phyloP scores from a whole-genome alignment of 2,329 filamentous ascomycete genomes.

The Xylariaceae sp. region DNA sequence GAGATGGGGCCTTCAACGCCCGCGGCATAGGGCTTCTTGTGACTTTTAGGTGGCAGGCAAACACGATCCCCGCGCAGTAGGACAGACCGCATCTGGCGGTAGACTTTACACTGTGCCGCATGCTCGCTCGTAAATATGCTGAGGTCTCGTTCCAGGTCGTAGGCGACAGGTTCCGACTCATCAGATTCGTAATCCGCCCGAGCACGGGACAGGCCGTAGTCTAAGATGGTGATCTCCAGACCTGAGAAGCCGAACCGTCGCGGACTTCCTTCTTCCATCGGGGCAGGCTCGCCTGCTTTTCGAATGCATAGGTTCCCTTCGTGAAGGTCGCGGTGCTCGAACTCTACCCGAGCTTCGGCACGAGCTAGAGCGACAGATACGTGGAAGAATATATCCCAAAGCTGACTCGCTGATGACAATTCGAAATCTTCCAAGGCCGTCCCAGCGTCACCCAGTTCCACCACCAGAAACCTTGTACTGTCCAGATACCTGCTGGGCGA shows the following conservation, averaged over 20 bases:
- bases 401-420: slow-evolving; percentile 42
- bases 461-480: slow-evolving; percentile 54
- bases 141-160: slow-evolving; percentile 58
- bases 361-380: slow-evolving; percentile 56
- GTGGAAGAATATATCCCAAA: slow-evolving; percentile 62
- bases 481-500: slow-evolving; percentile 57
- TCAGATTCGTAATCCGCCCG: slow-evolving; percentile 32
- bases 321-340: slow-evolving; percentile 64
- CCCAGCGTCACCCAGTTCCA: slow-evolving; percentile 61
- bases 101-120: slow-evolving; percentile 56
- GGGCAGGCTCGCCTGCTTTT: slow-evolving; percentile 31
- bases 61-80: slow-evolving; percentile 47
- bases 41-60: slow-evolving; percentile 43
- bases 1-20: slow-evolving; percentile 44
- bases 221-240: slow-evolving; percentile 59
- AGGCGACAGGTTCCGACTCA: slow-evolving; percentile 40
- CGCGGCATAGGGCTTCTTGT: slow-evolving; percentile 42
- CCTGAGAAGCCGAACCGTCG: slow-evolving; percentile 55
- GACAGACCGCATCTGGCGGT: slow-evolving; percentile 59
- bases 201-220: slow-evolving; percentile 61
- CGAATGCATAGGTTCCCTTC: slow-evolving; percentile 61
- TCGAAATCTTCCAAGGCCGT: slow-evolving; percentile 54
- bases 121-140: slow-evolving; percentile 57
- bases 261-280: slow-evolving; percentile 24
- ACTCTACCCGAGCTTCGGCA: slow-evolving; percentile 53